Evolutionary conservation across 2,329 filamentous ascomycete genomes (phyloP).

Genomic region (Herpotrichia juniperi): DNA sequence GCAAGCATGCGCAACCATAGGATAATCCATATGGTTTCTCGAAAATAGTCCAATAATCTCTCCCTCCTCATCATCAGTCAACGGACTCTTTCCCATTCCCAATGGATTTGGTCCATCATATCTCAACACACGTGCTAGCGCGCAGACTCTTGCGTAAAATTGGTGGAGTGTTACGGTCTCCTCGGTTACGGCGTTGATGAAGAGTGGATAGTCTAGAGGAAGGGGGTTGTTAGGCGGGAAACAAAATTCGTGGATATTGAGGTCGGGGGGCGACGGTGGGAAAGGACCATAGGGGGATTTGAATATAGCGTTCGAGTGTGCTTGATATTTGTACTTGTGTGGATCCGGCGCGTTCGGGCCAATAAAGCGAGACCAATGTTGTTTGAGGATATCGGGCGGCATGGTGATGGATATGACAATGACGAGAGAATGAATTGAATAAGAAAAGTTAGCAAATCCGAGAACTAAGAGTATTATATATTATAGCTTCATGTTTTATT

Average conservation of each 20-base stretch:
- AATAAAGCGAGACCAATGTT: slow-evolving; percentile 33
- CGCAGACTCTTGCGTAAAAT: slow-evolving; percentile 31
- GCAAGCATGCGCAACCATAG: slow-evolving; percentile 37
- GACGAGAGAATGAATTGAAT: not conserved
- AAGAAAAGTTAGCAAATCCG: not conserved
- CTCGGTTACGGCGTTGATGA: slow-evolving; percentile 34
- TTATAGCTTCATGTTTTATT: not conserved
- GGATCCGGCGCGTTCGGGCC: slow-evolving; percentile 30
- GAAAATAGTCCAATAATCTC: slow-evolving; percentile 37
- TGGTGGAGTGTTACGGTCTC: slow-evolving; percentile 32
- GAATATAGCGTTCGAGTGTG: slow-evolving; percentile 25
- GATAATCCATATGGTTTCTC: slow-evolving; percentile 39
- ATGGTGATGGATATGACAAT: slow-evolving; percentile 10
- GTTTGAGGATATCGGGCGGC: slow-evolving; percentile 29
- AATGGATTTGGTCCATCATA: slow-evolving; percentile 37
- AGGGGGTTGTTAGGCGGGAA: slow-evolving; percentile 32
- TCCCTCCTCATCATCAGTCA: slow-evolving; percentile 30
- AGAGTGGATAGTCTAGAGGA: slow-evolving; percentile 34
- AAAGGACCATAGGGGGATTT: slow-evolving; percentile 34
- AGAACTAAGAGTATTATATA: not conserved
- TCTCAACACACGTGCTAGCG: slow-evolving; percentile 32
- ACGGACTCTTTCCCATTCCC: slow-evolving; percentile 20
- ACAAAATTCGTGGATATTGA: slow-evolving; percentile 40
- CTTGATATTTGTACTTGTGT: slow-evolving; percentile 23
- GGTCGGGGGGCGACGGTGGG: slow-evolving; percentile 27